Percentiles rank a stretch among this genome's conserved stretches.
These are phyloP conservation scores for Sporisorium reilianum DNA, from an alignment of 1,284 basidiomycete species.

Conservation along the genomic window DNA sequence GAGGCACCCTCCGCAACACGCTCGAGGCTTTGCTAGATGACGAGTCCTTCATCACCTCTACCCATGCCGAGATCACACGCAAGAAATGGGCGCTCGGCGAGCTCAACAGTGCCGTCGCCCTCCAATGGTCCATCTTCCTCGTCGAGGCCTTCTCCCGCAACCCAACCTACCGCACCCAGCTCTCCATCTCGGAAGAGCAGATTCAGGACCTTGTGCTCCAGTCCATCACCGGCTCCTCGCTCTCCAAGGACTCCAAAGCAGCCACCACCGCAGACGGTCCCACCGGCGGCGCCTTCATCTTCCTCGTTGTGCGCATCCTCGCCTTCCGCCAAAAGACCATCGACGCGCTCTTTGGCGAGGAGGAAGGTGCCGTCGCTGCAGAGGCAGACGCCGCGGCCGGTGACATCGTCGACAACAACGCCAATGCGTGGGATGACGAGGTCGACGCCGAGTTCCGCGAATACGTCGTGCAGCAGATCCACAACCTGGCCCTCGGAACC, in stretches of 20 bases:
- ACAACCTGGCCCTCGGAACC: constrained; percentile 54
- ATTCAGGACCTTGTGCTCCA: constrained; percentile 55
- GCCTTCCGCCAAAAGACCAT: constrained; percentile 67
- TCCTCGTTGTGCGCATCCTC: constrained; percentile 73
- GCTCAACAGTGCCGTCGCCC: constrained; percentile 79
- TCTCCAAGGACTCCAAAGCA: constrained; percentile 72
- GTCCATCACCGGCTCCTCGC: constrained; percentile 49
- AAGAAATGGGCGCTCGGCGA: constrained; percentile 78
- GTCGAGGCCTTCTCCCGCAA: constrained; percentile 58
- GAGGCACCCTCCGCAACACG: constrained; percentile 38
- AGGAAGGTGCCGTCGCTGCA: constrained; percentile 56
- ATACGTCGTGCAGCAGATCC: constrained; percentile 64
- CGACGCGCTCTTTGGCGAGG: constrained; percentile 74
- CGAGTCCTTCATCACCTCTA: constrained; percentile 63
- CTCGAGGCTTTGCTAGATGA: constrained; percentile 57
- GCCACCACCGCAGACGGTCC: constrained; percentile 82
- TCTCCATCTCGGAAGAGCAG: constrained; percentile 56
- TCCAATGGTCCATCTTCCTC: constrained; percentile 84
- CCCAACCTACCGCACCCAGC: constrained; percentile 54
- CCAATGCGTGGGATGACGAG: constrained; percentile 69
- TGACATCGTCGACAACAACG: constrained; percentile 49
- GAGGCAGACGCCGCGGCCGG: constrained; percentile 55
- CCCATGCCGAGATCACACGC: constrained; percentile 60
- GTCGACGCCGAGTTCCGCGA: constrained; percentile 64
- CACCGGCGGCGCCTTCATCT: constrained; percentile 84